phyloP scores from a whole-genome alignment of 805 yeast species.

The Kregervanrija fluxuum region DNA sequence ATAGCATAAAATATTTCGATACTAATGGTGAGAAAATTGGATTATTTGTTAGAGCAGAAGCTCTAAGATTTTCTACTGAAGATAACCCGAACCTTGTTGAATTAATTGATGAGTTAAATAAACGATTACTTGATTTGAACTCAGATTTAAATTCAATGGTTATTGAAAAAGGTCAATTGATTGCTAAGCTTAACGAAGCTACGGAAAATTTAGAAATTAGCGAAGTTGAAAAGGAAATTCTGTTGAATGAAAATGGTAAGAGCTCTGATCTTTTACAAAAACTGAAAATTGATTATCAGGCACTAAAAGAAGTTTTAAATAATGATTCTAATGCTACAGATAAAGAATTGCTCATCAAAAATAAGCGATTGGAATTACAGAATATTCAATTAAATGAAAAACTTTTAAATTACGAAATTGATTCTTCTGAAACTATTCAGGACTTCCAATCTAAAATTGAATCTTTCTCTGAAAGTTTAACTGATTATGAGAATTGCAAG shows the following conservation, averaged over 20 bases:
- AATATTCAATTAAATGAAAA: conserved; percentile 23
- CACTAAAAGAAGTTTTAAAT: conserved; percentile 14
- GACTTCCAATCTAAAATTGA: conserved; percentile 21
- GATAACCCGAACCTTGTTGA: no score
- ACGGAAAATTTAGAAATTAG: conserved; percentile 21
- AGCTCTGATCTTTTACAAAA: conserved; percentile 17
- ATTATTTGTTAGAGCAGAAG: conserved; percentile 36
- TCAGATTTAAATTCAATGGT: no score
- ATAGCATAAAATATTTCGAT: conserved; percentile 37
- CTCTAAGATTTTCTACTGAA: background rate
- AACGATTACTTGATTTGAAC: background rate
- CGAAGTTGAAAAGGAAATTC: conserved; percentile 39
- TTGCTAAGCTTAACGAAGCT: background rate
- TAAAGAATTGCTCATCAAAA: conserved; percentile 24
- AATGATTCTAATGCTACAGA: background rate
- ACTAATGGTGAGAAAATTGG: conserved; percentile 32
- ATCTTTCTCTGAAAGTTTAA: no score
- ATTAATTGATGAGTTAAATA: background rate
- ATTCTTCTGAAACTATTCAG: background rate
- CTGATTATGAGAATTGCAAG: no score
- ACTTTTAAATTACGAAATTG: background rate
- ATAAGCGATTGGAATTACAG: conserved; percentile 22
- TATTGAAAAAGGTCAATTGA: no score
- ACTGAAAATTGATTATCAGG: conserved; percentile 27
- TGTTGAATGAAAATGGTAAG: conserved; percentile 26